phyloP scores from a whole-genome alignment of 1,139 yeast genomes.

The Ogataea hybrid region DNA sequence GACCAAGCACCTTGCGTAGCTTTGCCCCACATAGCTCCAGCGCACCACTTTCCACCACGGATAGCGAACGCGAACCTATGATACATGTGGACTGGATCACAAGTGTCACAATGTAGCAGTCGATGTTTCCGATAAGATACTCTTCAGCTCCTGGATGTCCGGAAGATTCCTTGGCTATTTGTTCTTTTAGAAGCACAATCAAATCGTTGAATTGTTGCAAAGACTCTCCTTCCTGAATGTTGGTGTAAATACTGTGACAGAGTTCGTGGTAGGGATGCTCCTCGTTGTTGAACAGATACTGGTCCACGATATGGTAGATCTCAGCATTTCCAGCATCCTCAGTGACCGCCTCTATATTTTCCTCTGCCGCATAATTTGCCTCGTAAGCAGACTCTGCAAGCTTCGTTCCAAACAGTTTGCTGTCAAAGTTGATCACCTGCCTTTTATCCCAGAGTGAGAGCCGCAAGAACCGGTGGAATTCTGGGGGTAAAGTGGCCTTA shows the following conservation, averaged over 20 bases:
- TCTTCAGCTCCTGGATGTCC: conserved; percentile 28
- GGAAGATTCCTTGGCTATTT: conserved; percentile 30
- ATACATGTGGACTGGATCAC: conserved; percentile 73
- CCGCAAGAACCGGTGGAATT: conserved; percentile 64
- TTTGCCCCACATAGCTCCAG: conserved; percentile 30
- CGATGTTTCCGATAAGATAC: conserved; percentile 38
- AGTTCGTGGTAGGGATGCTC: conserved; percentile 31
- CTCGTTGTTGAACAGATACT: conserved; percentile 32
- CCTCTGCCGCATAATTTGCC: conserved; percentile 20
- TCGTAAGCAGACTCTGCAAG: conserved; percentile 28
- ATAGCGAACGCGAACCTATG: conserved; percentile 85
- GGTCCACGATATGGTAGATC: conserved; percentile 26
- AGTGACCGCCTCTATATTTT: conserved; percentile 24
- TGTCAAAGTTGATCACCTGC: conserved; percentile 29
- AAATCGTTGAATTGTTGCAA: conserved; percentile 29
- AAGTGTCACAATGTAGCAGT: conserved; percentile 54
- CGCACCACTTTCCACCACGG: conserved; percentile 59
- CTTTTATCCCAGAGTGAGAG: conserved; percentile 38
- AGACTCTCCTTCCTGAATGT: conserved; percentile 31
- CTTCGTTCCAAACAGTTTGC: conserved; percentile 31
- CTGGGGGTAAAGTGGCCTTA: conserved; percentile 72
- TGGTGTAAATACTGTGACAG: conserved; percentile 32
- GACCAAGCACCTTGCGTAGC: conserved; percentile 45
- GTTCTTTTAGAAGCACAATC: conserved; percentile 23
- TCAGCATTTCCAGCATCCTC: conserved; percentile 31